Evolutionary conservation across 352 stramenopile genomes (phyloP).

Genomic region (Pythium monospermum): DNA sequence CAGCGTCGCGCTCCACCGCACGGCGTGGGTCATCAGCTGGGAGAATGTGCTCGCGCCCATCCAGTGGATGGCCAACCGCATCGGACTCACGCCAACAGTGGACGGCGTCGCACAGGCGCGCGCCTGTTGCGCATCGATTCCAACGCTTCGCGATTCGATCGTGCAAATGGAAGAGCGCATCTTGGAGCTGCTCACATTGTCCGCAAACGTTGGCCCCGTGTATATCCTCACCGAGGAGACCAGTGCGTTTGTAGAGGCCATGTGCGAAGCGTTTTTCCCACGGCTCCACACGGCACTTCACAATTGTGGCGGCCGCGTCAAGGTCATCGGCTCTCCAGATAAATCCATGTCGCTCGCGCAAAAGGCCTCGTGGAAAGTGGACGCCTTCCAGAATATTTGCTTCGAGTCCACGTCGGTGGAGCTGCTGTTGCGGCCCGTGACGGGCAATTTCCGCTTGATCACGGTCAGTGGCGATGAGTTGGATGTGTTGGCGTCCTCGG

Average conservation of each 20-base stretch:
- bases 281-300: constrained; percentile 28
- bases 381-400: constrained; percentile 39
- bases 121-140: constrained; percentile 18
- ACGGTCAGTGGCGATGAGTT: constrained; percentile 28
- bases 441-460: constrained; percentile 22
- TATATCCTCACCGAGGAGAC: constrained; percentile 42
- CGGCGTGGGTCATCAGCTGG: constrained; percentile 39
- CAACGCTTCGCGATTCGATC: constrained; percentile 17
- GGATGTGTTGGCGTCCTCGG: constrained; percentile 24
- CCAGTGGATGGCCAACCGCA: constrained; percentile 28
- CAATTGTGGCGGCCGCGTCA: constrained; percentile 28
- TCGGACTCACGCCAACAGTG: constrained; percentile 25
- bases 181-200: constrained; percentile 30
- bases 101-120: constrained; percentile 23
- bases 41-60: constrained; percentile 46
- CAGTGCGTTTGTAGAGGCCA: constrained; percentile 32
- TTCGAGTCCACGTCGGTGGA: constrained; percentile 27
- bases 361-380: constrained; percentile 41
- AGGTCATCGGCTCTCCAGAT: constrained; percentile 34
- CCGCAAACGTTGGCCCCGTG: constrained; percentile 26
- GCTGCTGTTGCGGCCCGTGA: constrained; percentile 18
- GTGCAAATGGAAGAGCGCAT: constrained; percentile 31
- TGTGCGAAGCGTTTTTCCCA: constrained; percentile 47
- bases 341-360: constrained; percentile 30
- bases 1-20: constrained; percentile 9